Conservation (phyloP, 1,284 basidiomycete genomes). For the Apiotrichum akiyoshidainum region DNA sequence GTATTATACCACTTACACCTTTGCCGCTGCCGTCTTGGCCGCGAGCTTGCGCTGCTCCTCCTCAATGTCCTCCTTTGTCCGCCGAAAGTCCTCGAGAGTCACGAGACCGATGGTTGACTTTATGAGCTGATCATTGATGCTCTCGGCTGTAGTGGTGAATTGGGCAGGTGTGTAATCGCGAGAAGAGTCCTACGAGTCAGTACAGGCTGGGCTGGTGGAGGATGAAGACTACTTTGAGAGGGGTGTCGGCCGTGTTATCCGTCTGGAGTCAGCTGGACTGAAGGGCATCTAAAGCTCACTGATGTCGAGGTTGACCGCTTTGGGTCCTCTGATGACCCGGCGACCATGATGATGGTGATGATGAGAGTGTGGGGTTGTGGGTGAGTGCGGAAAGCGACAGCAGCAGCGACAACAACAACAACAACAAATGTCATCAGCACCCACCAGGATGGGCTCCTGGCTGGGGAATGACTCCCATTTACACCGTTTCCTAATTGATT, state of each 20-base stretch:
- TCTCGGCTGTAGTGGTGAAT: slow-evolving; percentile 91
- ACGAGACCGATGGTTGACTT: slow-evolving; percentile 91
- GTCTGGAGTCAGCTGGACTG: slow-evolving; percentile 8
- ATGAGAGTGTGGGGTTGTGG: too few species aligned
- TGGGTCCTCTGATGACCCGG: background rate
- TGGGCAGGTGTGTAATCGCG: slow-evolving; percentile 76
- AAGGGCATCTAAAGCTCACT: background rate
- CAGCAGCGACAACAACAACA: too few species aligned
- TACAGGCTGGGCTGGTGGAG: background rate
- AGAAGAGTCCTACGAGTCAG: slow-evolving; percentile 33
- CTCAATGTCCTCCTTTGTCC: slow-evolving; percentile 80
- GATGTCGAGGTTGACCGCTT: background rate
- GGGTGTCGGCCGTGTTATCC: slow-evolving; percentile 39
- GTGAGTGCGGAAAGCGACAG: too few species aligned
- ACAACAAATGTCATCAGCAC: too few species aligned
- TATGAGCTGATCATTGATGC: slow-evolving; percentile 90
- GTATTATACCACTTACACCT: slow-evolving; percentile 21
- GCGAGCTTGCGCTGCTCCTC: slow-evolving; percentile 88
- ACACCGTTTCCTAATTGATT: background rate
- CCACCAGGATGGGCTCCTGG: too few species aligned
- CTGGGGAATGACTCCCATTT: too few species aligned
- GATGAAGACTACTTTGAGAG: slow-evolving; percentile 22
- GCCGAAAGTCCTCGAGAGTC: slow-evolving; percentile 86
- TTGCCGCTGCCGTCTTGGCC: slow-evolving; percentile 54
- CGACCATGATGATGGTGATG: too few species aligned